Conservation (phyloP, 805 yeast species). For the Saccharomycopsis synnaedendra region DNA sequence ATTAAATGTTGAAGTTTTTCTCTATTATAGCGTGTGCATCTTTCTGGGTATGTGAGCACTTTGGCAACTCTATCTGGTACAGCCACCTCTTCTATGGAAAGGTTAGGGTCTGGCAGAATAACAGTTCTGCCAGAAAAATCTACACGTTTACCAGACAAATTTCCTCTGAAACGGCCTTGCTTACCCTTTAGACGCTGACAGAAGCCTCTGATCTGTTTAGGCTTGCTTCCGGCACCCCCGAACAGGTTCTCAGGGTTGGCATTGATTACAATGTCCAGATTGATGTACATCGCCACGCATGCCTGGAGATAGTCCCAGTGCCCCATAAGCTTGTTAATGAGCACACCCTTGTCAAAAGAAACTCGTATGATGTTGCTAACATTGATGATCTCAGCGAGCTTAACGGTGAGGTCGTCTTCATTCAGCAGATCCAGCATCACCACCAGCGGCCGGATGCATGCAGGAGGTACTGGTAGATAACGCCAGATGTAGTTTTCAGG, state of each 20-base stretch:
- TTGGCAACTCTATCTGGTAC: constrained; percentile 97
- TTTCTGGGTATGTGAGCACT: constrained; percentile 91
- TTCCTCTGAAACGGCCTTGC: constrained; percentile 98
- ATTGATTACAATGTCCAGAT: constrained; percentile 58
- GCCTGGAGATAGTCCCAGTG: constrained; percentile 97
- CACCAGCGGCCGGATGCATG: constrained; percentile 96
- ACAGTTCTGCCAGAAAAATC: constrained; percentile 98
- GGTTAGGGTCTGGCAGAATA: constrained; percentile 96
- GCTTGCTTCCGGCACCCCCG: constrained; percentile 40
- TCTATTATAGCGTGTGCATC: constrained; percentile 78
- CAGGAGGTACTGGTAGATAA: constrained; percentile 97
- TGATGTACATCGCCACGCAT: constrained; percentile 94
- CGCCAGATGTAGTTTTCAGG: constrained; percentile 97
- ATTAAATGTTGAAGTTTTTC: constrained; percentile 65
- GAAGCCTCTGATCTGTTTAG: constrained; percentile 83
- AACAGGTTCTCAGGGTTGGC: constrained; percentile 63
- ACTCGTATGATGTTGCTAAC: constrained; percentile 89
- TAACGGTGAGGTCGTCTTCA: constrained; percentile 95
- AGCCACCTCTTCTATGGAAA: constrained; percentile 92
- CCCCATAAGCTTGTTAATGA: constrained; percentile 90
- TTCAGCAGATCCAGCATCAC: constrained; percentile 83
- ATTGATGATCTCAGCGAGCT: constrained; percentile 93
- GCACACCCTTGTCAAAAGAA: constrained; percentile 89
- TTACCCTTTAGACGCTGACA: constrained; percentile 97
- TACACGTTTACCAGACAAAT: constrained; percentile 95